A percentile compares a stretch with the other conserved stretches of the same genome.
Conservation (phyloP, 176 grass and related monocot species). For the Oryza rufipogon region DNA sequence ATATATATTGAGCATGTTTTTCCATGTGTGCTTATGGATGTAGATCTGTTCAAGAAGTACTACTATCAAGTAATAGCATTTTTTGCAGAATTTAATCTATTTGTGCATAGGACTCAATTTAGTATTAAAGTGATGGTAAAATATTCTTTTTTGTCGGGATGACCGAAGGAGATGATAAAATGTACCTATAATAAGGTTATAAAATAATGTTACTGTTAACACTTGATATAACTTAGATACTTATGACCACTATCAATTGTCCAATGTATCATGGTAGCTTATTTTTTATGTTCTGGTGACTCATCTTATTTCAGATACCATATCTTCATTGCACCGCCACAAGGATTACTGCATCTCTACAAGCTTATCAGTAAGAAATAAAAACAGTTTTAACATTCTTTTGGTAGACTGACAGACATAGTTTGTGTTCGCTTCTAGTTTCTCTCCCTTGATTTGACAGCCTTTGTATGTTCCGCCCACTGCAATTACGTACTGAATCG, state of each 20-base stretch:
- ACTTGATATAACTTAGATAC: not conserved
- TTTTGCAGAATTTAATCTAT: no score
- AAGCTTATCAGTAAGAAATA: conserved; percentile 47
- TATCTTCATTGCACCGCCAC: conserved; percentile 33
- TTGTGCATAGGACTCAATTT: no score
- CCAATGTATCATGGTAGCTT: not conserved
- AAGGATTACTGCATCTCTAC: conserved; percentile 39
- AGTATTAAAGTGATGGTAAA: no score
- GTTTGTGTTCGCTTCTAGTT: not conserved
- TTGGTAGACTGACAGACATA: not conserved
- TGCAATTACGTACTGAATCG: not conserved
- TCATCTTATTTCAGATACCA: conserved; percentile 41
- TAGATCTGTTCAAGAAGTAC: no score
- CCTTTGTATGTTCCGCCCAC: not conserved
- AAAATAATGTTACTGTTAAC: not conserved
- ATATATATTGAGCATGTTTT: no score
- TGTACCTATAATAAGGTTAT: not conserved
- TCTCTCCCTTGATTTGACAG: not conserved
- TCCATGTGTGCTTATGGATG: no score
- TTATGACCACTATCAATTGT: not conserved
- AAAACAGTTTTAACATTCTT: not conserved
- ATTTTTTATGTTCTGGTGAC: not conserved
- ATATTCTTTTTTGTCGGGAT: no score
- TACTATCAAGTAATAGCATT: no score
- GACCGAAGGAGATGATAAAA: no score